Evolutionary conservation across 441 rosid species (phyloP).

Genomic region (Sinapis alba): DNA sequence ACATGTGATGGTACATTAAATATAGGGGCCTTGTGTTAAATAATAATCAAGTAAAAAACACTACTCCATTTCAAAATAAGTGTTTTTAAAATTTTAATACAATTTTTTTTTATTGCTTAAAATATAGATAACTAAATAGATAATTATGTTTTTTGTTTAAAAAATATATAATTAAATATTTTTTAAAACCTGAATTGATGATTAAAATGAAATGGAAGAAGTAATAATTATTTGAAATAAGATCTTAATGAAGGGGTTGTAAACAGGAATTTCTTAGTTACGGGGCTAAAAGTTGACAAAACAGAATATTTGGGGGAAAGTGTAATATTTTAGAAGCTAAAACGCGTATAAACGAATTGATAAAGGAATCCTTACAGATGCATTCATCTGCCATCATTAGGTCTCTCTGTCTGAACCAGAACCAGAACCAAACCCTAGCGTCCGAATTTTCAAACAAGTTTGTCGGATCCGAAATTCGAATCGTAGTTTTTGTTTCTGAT

Average conservation of each 20-base stretch:
- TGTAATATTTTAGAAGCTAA: neutral
- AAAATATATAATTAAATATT: too few species aligned
- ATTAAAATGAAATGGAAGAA: too few species aligned
- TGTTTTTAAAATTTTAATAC: too few species aligned
- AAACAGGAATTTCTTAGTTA: neutral
- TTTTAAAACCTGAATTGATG: too few species aligned
- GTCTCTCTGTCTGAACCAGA: neutral
- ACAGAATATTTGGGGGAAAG: neutral
- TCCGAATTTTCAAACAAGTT: neutral
- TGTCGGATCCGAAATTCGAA: slow-evolving; percentile 1
- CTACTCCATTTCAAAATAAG: too few species aligned
- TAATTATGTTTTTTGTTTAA: too few species aligned
- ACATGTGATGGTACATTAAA: neutral
- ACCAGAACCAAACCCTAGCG: neutral
- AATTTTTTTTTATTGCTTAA: too few species aligned
- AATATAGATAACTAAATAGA: too few species aligned
- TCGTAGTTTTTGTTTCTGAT: neutral
- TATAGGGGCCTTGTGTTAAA: neutral
- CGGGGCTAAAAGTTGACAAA: neutral
- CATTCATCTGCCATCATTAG: neutral
- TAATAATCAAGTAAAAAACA: too few species aligned
- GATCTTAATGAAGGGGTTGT: neutral
- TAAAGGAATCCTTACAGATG: neutral
- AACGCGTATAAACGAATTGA: neutral
- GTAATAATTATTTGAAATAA: neutral